These are phyloP conservation scores for Petasospora rhodanensis DNA, from an alignment of 1,139 yeast species.

Conservation along the genomic window DNA sequence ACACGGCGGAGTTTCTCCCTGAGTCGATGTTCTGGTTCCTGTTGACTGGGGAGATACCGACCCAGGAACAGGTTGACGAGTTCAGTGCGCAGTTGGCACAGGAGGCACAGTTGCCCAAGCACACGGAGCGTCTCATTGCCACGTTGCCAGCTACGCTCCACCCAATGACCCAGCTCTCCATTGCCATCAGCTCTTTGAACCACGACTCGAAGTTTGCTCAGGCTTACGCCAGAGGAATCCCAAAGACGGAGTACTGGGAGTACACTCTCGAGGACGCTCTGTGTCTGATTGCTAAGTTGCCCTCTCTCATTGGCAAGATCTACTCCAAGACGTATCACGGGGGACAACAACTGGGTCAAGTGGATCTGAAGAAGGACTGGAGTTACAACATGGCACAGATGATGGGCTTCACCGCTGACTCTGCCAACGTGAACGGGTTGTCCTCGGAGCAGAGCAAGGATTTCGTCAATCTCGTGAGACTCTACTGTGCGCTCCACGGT, in stretches of 20 bases:
- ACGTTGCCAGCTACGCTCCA: conserved; percentile 52
- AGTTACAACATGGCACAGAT: conserved; percentile 27
- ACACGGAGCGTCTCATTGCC: conserved; percentile 49
- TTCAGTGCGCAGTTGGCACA: conserved; percentile 54
- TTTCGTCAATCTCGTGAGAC: conserved; percentile 37
- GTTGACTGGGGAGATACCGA: conserved; percentile 59
- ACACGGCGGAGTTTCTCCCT: conserved; percentile 49
- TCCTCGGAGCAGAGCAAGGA: conserved; percentile 27
- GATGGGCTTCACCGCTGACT: conserved; percentile 26
- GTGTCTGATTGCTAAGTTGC: conserved; percentile 61
- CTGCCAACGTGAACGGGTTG: conserved; percentile 24
- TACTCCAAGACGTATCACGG: conserved; percentile 57
- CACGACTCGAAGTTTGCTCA: conserved; percentile 60
- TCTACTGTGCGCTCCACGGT: conserved; percentile 40
- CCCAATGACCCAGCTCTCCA: conserved; percentile 70
- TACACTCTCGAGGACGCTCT: conserved; percentile 62
- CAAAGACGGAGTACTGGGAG: conserved; percentile 67
- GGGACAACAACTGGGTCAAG: conserved; percentile 26
- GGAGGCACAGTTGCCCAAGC: conserved; percentile 51
- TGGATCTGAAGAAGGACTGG: conserved; percentile 25
- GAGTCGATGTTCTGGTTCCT: conserved; percentile 63
- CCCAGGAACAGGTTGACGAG: conserved; percentile 48
- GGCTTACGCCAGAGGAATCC: conserved; percentile 65
- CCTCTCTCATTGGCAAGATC: conserved; percentile 61
- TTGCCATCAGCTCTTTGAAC: conserved; percentile 59